phyloP scores from a whole-genome alignment of 1,139 yeast genomes.

The Trichomonascaceae sp. region DNA sequence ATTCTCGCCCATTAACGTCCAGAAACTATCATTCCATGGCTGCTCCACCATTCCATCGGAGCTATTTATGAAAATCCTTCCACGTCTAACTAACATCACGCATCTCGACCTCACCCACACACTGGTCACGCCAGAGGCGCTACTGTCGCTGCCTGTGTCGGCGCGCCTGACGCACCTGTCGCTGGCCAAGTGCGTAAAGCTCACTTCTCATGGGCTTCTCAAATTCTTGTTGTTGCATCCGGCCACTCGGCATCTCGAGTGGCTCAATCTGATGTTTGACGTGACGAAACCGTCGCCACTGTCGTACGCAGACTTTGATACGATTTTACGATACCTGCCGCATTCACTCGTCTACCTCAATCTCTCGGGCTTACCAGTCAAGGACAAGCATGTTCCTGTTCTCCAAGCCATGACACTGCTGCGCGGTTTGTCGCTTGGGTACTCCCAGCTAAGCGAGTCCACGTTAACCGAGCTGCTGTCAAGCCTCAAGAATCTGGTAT shows the following conservation, averaged over 20 bases:
- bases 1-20: slow-evolving; percentile 18
- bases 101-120: slow-evolving; percentile 78
- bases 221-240: slow-evolving; percentile 66
- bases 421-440: slow-evolving; percentile 51
- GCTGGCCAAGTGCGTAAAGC: slow-evolving; percentile 61
- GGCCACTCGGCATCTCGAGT: slow-evolving; percentile 42
- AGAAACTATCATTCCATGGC: slow-evolving; percentile 70
- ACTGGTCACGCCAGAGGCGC: slow-evolving; percentile 45
- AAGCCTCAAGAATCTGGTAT: slow-evolving; percentile 23
- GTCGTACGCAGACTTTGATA: slow-evolving; percentile 30
- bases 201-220: slow-evolving; percentile 62
- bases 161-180: slow-evolving; percentile 65
- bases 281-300: slow-evolving; percentile 50
- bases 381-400: slow-evolving; percentile 37
- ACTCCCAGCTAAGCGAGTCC: slow-evolving; percentile 38
- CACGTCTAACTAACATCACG: slow-evolving; percentile 43
- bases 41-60: slow-evolving; percentile 63
- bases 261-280: slow-evolving; percentile 72
- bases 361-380: slow-evolving; percentile 65
- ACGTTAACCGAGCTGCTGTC: slow-evolving; percentile 38
- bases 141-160: slow-evolving; percentile 37
- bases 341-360: slow-evolving; percentile 44
- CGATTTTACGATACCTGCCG: slow-evolving; percentile 31
- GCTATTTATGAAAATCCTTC: slow-evolving; percentile 43
- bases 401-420: slow-evolving; percentile 36